Evolutionary conservation across 2,329 filamentous ascomycete species (phyloP).

Genomic region (Colletotrichum sp.): DNA sequence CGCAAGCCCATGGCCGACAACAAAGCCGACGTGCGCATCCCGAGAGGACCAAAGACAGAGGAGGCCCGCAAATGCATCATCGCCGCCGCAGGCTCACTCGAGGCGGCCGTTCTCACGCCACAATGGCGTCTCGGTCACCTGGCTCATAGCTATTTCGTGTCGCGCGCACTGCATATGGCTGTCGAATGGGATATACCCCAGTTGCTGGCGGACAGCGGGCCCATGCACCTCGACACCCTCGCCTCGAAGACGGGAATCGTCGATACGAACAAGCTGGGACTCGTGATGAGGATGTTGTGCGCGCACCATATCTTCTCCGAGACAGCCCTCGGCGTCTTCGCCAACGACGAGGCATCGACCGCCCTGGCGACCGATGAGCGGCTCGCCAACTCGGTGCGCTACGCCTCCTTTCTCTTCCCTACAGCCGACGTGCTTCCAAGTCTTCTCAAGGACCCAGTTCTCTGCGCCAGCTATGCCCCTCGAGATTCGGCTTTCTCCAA

Average conservation of each 20-base stretch:
- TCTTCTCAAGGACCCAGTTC: neutral
- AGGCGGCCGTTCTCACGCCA: constrained; percentile 3
- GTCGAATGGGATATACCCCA: constrained; percentile 12
- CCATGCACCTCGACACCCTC: neutral
- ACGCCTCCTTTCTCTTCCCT: constrained; percentile 10
- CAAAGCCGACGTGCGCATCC: neutral
- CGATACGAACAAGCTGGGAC: constrained; percentile 6
- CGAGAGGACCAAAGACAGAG: neutral
- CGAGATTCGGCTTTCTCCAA: constrained; percentile 6
- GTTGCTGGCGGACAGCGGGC: neutral
- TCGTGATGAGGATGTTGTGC: constrained; percentile 15
- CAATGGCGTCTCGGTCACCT: constrained; percentile 13
- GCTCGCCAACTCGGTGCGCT: constrained; percentile 8
- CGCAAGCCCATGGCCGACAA: neutral
- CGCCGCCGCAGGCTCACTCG: neutral
- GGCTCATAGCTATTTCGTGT: constrained; percentile 1
- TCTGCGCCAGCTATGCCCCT: constrained; percentile 4
- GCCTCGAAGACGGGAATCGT: constrained; percentile 4
- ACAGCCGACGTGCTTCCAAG: neutral
- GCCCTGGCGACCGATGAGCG: neutral
- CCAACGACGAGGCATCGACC: constrained; percentile 10
- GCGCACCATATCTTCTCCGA: constrained; percentile 12
- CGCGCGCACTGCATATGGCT: constrained; percentile 13
- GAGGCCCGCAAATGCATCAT: constrained; percentile 7
- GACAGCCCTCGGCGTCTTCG: constrained; percentile 1